Evolutionary conservation across 2,329 filamentous ascomycete species (phyloP), one percentile per base, ranked within the genome.

Genomic region (Xylaria polymorpha): DNA sequence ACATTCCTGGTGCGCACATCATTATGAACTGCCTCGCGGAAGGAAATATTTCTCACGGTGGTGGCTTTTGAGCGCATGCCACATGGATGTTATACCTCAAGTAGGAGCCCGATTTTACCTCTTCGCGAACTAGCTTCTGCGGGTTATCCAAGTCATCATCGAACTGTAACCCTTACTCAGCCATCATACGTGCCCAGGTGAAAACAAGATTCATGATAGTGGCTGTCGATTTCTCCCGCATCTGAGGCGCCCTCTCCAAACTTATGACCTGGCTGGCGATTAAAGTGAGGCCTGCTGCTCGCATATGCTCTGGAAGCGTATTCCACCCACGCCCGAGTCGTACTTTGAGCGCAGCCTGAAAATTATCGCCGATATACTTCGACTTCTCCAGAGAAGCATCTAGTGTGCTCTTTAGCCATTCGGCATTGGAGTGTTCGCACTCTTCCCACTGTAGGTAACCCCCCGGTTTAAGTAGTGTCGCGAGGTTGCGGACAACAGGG

Each of bases 291-390:
- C 71, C 68, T 20, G 68, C 68, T 10, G 41, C 56, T 63, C 61
- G 66, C 71, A 71, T 72, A 3, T 69, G 59, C 0, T 44, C 64
- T n/a, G 1, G 68, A 68, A 72, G 68, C n/a, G 63, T 67, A 39
- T 64, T 72, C 68, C 68, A 72, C 12, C 68, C 71, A 18, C 64
- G 48, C n/a, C 41, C 10, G 14, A 71, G 61, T 18, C 59, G 59
- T 71, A 67, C 51, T 65, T 59, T 53, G 53, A 72, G 41, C n/a
- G n/a, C n/a, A n/a, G n/a, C n/a, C n/a, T n/a, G n/a, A n/a, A n/a
- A n/a, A n/a, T n/a, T n/a, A n/a, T n/a, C n/a, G n/a, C n/a, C n/a
- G n/a, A n/a, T n/a, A n/a, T n/a, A n/a, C n/a, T n/a, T n/a, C n/a
- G n/a, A n/a, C n/a, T n/a, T n/a, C n/a, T n/a, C n/a, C n/a, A n/a